phyloP scores from a whole-genome alignment of 1,284 basidiomycete genomes.

The Ustilago xerochloae region DNA sequence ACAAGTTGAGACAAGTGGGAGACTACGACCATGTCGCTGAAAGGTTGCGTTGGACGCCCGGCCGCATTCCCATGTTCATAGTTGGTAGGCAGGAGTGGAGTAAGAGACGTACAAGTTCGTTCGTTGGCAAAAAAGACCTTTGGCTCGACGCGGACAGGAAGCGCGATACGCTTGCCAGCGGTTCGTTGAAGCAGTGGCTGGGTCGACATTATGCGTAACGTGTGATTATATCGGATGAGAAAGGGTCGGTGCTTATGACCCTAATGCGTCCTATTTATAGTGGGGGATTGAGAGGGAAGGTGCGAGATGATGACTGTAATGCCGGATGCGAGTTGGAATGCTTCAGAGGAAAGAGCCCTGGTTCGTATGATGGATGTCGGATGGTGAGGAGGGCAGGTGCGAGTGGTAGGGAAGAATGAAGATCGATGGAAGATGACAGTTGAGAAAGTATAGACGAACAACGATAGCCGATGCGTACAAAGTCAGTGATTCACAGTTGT shows the following conservation, averaged over 20 bases:
- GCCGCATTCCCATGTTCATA: no score
- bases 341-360: not conserved
- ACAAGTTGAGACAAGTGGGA: no score
- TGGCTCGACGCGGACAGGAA: constrained; percentile 67
- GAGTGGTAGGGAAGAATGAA: not conserved
- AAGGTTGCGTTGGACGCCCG: not conserved
- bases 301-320: not conserved
- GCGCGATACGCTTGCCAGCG: constrained; percentile 71
- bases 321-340: not conserved
- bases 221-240: no score
- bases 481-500: not conserved
- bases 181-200: constrained; percentile 97
- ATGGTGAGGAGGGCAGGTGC: not conserved
- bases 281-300: not conserved
- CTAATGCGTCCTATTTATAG: no score
- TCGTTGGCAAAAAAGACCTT: constrained; percentile 69
- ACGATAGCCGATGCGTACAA: constrained; percentile 3
- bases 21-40: not conserved
- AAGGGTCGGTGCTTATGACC: no score
- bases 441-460: not conserved
- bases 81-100: not conserved
- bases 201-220: constrained; percentile 80
- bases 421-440: not conserved
- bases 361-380: not conserved
- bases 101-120: constrained; percentile 59